Evolutionary conservation across 768 basidiomycete genomes (phyloP).

Genomic region (Pholiota molesta): DNA sequence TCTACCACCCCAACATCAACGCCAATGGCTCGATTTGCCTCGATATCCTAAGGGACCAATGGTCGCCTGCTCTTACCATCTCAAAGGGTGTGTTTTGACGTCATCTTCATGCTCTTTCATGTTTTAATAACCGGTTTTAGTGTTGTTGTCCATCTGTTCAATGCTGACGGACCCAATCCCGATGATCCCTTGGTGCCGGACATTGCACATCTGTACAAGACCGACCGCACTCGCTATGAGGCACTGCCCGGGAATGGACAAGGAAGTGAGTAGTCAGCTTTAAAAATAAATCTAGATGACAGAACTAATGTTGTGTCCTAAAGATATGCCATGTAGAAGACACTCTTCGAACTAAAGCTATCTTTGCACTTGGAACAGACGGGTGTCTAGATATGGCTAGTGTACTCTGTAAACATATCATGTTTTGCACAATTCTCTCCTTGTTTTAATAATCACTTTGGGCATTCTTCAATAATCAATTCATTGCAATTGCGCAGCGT

Average conservation of each 20-base stretch:
- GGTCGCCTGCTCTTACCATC: conserved; percentile 98
- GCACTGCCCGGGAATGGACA: conserved; percentile 99
- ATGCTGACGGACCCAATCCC: conserved; percentile 99
- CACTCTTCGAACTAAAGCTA: conserved; percentile 20
- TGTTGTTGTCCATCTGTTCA: conserved; percentile 96
- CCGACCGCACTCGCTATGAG: conserved; percentile 95
- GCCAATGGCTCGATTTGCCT: conserved; percentile 99
- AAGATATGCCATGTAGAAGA: conserved; percentile 57
- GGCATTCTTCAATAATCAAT: conserved; percentile 26
- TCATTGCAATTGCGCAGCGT: conserved; percentile 12
- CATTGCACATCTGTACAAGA: conserved; percentile 99
- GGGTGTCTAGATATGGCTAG: conserved; percentile 33
- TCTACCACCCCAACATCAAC: conserved; percentile 99
- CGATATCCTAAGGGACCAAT: conserved; percentile 98
- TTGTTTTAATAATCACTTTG: conserved; percentile 35
- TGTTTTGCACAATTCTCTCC: conserved; percentile 28
- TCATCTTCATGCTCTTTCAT: conserved; percentile 4
- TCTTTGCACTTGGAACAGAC: conserved; percentile 23
- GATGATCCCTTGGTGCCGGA: conserved; percentile 99
- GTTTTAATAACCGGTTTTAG: conserved; percentile 40
- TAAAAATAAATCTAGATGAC: not conserved
- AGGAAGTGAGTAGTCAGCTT: conserved; percentile 75
- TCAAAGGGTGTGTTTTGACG: conserved; percentile 78
- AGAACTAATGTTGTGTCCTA: conserved; percentile 7
- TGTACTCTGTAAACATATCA: conserved; percentile 36